Percentiles rank a stretch among this genome's conserved stretches.
Evolutionary conservation across 495 filamentous ascomycete species (phyloP).

Genomic region (Aspergillus leporis): DNA sequence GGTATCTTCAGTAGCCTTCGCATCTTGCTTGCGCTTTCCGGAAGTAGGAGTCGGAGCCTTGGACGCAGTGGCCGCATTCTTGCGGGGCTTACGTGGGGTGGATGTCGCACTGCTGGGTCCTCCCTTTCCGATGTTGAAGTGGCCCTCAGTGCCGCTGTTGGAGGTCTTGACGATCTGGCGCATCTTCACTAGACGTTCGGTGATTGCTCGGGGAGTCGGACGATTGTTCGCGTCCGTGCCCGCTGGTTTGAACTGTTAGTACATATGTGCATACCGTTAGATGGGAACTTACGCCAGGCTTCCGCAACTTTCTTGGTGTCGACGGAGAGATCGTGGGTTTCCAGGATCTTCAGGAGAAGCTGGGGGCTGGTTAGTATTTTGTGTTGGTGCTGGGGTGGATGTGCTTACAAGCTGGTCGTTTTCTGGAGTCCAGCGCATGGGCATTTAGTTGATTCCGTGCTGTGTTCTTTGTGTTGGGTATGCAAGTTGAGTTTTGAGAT

Average conservation of each 20-base stretch:
- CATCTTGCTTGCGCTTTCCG: slow-evolving; percentile 14
- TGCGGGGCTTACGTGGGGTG: slow-evolving; percentile 19
- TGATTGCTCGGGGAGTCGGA: slow-evolving; percentile 51
- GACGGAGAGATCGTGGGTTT: slow-evolving; percentile 43
- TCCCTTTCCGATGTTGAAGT: slow-evolving; percentile 23
- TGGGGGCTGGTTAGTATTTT: slow-evolving; percentile 18
- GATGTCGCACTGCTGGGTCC: not conserved
- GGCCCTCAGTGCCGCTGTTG: slow-evolving; percentile 11
- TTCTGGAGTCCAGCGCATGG: slow-evolving; percentile 42
- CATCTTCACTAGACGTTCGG: slow-evolving; percentile 47
- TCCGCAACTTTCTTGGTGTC: slow-evolving; percentile 40
- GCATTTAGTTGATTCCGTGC: slow-evolving; percentile 30
- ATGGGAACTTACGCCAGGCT: slow-evolving; percentile 43
- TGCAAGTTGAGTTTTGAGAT: not conserved
- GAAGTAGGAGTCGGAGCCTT: slow-evolving; percentile 7
- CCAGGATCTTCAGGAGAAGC: slow-evolving; percentile 50
- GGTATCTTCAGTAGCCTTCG: not conserved
- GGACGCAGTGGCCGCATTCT: not conserved
- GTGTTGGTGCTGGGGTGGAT: not conserved
- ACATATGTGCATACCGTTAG: not conserved
- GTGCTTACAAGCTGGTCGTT: slow-evolving; percentile 40
- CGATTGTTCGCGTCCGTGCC: slow-evolving; percentile 16
- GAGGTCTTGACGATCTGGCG: slow-evolving; percentile 26
- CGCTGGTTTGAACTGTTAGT: slow-evolving; percentile 2
- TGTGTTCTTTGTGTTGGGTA: not conserved